Percentiles rank a stretch among this genome's conserved stretches.
phyloP scores from a whole-genome alignment of 75 land plant genomes.

The Selaginella moellendorffii region DNA sequence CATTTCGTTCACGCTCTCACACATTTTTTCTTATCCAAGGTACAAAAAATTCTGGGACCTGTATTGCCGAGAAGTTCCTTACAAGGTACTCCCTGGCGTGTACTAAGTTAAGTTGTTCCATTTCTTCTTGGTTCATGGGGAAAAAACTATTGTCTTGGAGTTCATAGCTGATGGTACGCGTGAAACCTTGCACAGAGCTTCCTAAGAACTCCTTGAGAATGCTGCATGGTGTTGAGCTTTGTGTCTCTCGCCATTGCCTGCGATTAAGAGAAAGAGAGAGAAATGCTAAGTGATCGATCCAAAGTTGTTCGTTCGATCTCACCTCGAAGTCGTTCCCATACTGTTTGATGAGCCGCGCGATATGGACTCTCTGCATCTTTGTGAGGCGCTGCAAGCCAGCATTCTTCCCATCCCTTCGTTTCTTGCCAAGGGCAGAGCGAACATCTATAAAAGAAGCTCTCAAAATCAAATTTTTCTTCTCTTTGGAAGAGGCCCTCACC shows the following conservation, averaged over 20 bases:
- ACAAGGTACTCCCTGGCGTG: conserved; percentile 55
- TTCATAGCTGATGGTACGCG: conserved; percentile 23
- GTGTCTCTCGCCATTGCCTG: conserved; percentile 91
- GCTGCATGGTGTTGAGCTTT: conserved; percentile 87
- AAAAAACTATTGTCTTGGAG: too few species aligned
- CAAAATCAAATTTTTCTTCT: too few species aligned
- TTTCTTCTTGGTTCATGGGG: too few species aligned
- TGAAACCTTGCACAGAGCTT: conserved; percentile 67
- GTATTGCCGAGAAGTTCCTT: conserved; percentile 40
- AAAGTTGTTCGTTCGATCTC: neutral
- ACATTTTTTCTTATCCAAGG: neutral
- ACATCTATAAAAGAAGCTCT: conserved; percentile 55
- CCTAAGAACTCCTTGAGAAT: conserved; percentile 57
- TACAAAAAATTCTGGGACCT: neutral
- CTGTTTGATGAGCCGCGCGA: conserved; percentile 48
- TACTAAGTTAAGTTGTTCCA: too few species aligned
- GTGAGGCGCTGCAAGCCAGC: conserved; percentile 58
- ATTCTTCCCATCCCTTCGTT: conserved; percentile 64
- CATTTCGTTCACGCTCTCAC: neutral
- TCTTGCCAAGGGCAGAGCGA: conserved; percentile 79
- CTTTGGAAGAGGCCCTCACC: too few species aligned
- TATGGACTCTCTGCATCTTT: conserved; percentile 54
- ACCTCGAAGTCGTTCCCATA: conserved; percentile 80
- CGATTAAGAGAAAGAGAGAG: too few species aligned
- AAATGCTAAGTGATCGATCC: too few species aligned